Base-by-base conservation (phyloP, 1,139 yeast genomes). In the Scheffersomyces cryptocercus region DNA sequence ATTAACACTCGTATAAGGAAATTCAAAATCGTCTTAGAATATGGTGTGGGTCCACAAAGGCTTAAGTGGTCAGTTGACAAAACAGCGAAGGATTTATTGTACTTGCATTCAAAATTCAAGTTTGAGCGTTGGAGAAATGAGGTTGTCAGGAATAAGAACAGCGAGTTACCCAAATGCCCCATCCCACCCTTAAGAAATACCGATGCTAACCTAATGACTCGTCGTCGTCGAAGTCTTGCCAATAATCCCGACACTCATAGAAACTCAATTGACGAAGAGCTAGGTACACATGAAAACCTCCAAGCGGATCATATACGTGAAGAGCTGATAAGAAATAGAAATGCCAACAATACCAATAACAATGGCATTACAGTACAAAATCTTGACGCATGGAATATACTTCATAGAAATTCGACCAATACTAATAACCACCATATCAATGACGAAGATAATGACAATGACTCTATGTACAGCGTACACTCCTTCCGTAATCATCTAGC, bases 41-140 rank as follows among this genome's bases (percentile, higher is more conserved):
- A 93, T 58, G 99, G 98, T 2, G 82, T 90, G 14, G 97, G 97
- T 1, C 81, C 82, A 4, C 81, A 85, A 44, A 70, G 93, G 46
- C 71, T 90, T 55, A 79, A 81, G 50, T 95, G 99, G 99, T 71
- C 84, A 1, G 80, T 95, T 6, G 75, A 82, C 34, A 85, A 85
- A 53, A 86, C 82, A 16, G 81, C 85, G 40, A 81, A 82, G 54
- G 97, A 90, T 51, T 72, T 95, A 38, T 67, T 79, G 30, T 75
- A 75, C 36, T 72, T 93, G 44, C 96, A 89, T 61, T 79, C 84
- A 11, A 74, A 81, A 46, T 71, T 89, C 49, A 85, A 83, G 59
- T 70, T 85, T 28, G 73, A 67, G 14, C 62, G 59, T 41, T 69
- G 73, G 72, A 61, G 59, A 42, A 64, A 63, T 41, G 72, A 68